Evolutionary conservation across 106 monocot species (phyloP).

Genomic region (Triglochin maritima): DNA sequence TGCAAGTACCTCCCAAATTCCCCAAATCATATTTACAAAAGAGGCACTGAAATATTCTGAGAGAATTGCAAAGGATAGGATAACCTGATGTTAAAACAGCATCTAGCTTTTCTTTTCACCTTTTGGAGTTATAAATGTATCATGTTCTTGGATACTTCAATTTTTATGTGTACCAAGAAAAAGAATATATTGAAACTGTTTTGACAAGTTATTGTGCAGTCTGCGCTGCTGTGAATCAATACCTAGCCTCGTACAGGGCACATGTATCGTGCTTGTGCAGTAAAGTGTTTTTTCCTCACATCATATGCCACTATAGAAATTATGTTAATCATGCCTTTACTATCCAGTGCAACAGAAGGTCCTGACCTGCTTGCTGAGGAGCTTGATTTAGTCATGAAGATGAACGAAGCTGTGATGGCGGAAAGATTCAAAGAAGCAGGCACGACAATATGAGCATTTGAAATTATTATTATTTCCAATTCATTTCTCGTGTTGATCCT

Average conservation of each 20-base stretch:
- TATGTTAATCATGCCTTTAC: background rate
- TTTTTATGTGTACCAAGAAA: too few species aligned
- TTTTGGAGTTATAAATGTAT: too few species aligned
- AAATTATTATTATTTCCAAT: too few species aligned
- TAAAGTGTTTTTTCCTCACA: background rate
- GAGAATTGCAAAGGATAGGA: too few species aligned
- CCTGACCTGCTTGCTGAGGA: conserved; percentile 41
- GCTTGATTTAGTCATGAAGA: conserved; percentile 41
- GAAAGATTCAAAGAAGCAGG: conserved; percentile 60
- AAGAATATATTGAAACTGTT: too few species aligned
- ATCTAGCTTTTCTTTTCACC: too few species aligned
- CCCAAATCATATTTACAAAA: too few species aligned
- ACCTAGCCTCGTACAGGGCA: background rate
- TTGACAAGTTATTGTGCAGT: background rate
- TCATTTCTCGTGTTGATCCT: too few species aligned
- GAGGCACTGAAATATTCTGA: too few species aligned
- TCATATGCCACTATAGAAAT: background rate
- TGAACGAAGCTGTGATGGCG: conserved; percentile 33
- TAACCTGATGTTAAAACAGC: too few species aligned
- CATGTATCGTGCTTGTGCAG: background rate
- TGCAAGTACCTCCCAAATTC: too few species aligned
- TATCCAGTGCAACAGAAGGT: conserved; percentile 48
- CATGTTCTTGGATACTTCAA: too few species aligned
- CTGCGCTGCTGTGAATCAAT: background rate
- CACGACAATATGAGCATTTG: background rate